phyloP scores from a whole-genome alignment of 2,329 filamentous ascomycete species.

The Xylariaceae sp. region DNA sequence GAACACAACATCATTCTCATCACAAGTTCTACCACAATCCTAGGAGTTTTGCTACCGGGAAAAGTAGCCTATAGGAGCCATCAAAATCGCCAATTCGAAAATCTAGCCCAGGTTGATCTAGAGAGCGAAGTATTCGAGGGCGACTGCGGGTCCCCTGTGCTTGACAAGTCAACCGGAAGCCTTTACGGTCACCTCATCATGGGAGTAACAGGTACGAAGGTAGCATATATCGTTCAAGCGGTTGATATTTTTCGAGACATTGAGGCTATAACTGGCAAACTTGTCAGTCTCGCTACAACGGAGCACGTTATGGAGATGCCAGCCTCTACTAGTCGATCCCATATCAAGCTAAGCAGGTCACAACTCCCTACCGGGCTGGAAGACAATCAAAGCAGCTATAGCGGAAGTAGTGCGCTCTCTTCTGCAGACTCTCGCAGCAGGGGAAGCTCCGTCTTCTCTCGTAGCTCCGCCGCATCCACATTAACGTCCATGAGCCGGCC shows the following conservation, averaged over 20 bases:
- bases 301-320: neutral
- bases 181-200: conserved; percentile 18
- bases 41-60: neutral
- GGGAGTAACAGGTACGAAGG: conserved; percentile 6
- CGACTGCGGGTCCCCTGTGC: conserved; percentile 14
- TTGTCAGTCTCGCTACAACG: neutral
- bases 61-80: neutral
- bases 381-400: no score
- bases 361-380: no score
- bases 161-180: neutral
- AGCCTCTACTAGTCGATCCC: neutral
- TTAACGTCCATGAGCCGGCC: no score
- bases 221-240: conserved; percentile 9
- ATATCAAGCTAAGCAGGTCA: no score
- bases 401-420: no score
- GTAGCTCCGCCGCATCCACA: neutral
- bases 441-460: neutral
- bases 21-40: neutral
- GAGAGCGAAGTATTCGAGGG: neutral
- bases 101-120: neutral
- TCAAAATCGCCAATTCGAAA: neutral
- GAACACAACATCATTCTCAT: neutral
- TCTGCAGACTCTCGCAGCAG: no score
- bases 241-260: conserved; percentile 12
- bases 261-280: neutral